Percentiles rank a stretch among this genome's conserved stretches.
Conservation (phyloP, 208 protist genomes). For the Zelonia costaricensis region DNA sequence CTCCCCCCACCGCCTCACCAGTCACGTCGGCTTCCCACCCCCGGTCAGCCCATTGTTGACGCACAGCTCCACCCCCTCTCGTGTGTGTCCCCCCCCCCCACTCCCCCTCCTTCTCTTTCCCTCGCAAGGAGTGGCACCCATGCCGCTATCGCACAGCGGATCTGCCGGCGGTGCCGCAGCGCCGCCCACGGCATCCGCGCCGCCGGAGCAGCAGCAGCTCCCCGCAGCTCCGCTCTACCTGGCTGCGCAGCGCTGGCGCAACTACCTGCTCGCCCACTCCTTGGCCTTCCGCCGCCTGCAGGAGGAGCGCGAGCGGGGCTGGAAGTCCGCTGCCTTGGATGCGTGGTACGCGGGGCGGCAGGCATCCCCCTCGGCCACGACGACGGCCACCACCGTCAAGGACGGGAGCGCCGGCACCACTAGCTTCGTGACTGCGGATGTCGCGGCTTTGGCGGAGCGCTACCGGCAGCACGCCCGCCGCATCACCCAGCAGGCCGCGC, state of each 20-base stretch:
- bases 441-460: constrained; percentile 42
- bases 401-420: constrained; percentile 14
- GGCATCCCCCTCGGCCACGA: not conserved
- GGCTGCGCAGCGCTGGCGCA: constrained; percentile 34
- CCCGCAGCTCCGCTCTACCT: constrained; percentile 1
- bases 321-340: constrained; percentile 59
- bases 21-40: too few relatives aligned
- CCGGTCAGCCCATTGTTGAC: too few relatives aligned
- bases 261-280: constrained; percentile 35
- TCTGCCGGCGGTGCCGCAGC: too few relatives aligned
- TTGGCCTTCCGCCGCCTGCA: constrained; percentile 44
- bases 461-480: constrained; percentile 60
- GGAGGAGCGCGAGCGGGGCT: constrained; percentile 56
- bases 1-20: too few relatives aligned
- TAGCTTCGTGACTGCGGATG: constrained; percentile 46
- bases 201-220: too few relatives aligned
- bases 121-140: not conserved
- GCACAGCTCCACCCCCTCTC: too few relatives aligned
- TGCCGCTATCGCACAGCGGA: not conserved
- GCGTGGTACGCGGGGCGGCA: constrained; percentile 55
- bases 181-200: too few relatives aligned
- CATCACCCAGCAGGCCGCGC: constrained; percentile 30
- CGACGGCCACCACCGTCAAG: not conserved
- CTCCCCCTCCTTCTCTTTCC: too few relatives aligned
- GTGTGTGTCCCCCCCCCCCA: too few relatives aligned